A percentile compares a stretch with the other conserved stretches of the same genome.
phyloP scores from a whole-genome alignment of 345 rosid species.

The Capsella bursapastoris region DNA sequence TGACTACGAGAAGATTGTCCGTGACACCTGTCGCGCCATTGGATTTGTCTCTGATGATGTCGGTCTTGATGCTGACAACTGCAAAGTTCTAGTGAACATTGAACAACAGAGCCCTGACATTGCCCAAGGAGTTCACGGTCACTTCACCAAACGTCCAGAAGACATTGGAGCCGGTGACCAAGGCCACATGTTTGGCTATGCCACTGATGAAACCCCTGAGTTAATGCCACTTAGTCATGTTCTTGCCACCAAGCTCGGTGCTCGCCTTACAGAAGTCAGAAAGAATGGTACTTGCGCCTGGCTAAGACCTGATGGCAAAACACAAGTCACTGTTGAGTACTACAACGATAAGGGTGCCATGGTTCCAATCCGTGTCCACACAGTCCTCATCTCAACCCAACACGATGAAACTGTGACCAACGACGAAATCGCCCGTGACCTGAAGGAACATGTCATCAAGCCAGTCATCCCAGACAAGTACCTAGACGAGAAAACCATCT shows the following conservation, averaged over 20 bases:
- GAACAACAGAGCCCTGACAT: constrained; percentile 74
- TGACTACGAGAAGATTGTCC: constrained; percentile 46
- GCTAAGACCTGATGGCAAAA: constrained; percentile 45
- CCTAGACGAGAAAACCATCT: constrained; percentile 46
- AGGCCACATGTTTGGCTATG: constrained; percentile 47
- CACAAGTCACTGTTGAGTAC: constrained; percentile 47
- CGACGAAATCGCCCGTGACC: constrained; percentile 44
- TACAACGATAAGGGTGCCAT: constrained; percentile 45
- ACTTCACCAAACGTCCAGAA: constrained; percentile 44
- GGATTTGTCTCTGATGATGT: constrained; percentile 44
- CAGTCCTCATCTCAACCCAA: constrained; percentile 42
- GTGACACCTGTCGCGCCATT: constrained; percentile 44
- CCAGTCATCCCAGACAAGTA: constrained; percentile 45
- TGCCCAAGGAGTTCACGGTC: constrained; percentile 47
- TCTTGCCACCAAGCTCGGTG: constrained; percentile 45
- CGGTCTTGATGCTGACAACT: constrained; percentile 44
- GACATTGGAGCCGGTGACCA: constrained; percentile 47
- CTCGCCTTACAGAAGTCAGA: constrained; percentile 41
- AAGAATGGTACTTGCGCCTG: constrained; percentile 46
- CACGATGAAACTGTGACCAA: constrained; percentile 46
- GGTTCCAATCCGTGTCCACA: constrained; percentile 46
- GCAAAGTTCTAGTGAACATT: constrained; percentile 45
- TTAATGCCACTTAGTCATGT: constrained; percentile 43
- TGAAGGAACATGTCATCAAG: constrained; percentile 44
- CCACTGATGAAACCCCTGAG: constrained; percentile 49